Evolutionary conservation across 225 moss, liverwort and hornwort species (phyloP), one percentile per base, ranked within the genome.

Genomic region (Polytrichum formosum): DNA sequence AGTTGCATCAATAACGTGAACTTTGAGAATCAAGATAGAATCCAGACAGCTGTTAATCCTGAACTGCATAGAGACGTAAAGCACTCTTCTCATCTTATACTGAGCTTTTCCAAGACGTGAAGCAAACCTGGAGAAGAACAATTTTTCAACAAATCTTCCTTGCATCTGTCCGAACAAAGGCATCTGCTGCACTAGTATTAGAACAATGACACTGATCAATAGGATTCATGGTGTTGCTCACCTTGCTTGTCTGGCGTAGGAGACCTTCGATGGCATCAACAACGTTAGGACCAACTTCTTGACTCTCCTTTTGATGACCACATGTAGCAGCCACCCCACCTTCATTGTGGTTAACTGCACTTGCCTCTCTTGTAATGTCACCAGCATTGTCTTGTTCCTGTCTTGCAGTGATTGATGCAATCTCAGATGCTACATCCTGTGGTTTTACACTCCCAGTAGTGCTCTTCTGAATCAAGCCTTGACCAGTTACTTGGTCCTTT

Each of bases 251-350:
- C 75, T 96, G 96, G 28, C 93, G 88, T 78, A 96, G 78, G 55
- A 96, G 91, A 63, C 90, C 96, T 83, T 96, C 96, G 46, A 96
- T 96, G 22, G 93, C 96, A 81, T 90, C 91, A 61, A 90, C 91
- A 64, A 96, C 93, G 73, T 96, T 93, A 22, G 83, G 76, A 63
- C 87, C 82, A 58, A 54, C 66, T 65, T 82, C 84, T 66, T 82
- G 77, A 70, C 79, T 79, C 35, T 55, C 72, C 59, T 61, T 79
- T 30, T 79, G 73, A 5, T 61, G 68, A 65, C 68, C 75, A 31
- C 72, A 68, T 26, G 65, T 72, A 28, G 58, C 55, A 6, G 46
- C 64, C n/a, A 23, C 63, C 54, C 26, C 56, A 56, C 30, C 37
- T 70, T 69, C 68, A 46, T 68, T 66, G 53, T 65, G 65, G 25